Evolutionary conservation across 1,284 basidiomycete species (phyloP).

Genomic region (Mycena sp.): DNA sequence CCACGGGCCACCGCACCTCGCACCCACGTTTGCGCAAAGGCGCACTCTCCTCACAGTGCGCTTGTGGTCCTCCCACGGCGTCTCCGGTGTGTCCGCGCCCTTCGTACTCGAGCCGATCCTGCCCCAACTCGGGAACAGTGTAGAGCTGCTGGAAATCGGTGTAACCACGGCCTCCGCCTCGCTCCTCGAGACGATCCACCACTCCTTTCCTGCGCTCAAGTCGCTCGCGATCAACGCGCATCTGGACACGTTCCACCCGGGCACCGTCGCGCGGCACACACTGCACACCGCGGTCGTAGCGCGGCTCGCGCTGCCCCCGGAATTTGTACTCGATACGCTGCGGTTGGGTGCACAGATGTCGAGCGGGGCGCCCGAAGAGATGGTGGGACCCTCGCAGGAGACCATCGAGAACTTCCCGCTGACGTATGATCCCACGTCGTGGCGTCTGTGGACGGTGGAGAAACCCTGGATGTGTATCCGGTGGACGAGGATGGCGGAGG

Average conservation of each 20-base stretch:
- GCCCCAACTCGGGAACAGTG: background rate
- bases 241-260: conserved; percentile 23
- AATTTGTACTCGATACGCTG: background rate
- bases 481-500: too few relatives aligned
- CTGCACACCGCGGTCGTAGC: background rate
- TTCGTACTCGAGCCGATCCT: conserved; percentile 7
- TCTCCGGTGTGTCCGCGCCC: conserved; percentile 10
- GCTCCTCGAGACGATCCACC: conserved; percentile 8
- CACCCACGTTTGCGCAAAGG: conserved; percentile 1
- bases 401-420: conserved; percentile 8
- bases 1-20: conserved; percentile 18
- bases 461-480: conserved; percentile 17
- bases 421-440: conserved; percentile 25
- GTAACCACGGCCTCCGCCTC: background rate
- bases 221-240: conserved; percentile 19
- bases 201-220: conserved; percentile 4
- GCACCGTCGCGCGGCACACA: conserved; percentile 4
- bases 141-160: conserved; percentile 12
- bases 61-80: conserved; percentile 25
- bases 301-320: background rate
- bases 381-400: conserved; percentile 7
- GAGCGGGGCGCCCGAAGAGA: background rate
- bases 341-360: conserved; percentile 11
- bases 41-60: conserved; percentile 10
- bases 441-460: conserved; percentile 25